phyloP scores from a whole-genome alignment of 1,284 basidiomycete genomes.

The Ustilago nuda region DNA sequence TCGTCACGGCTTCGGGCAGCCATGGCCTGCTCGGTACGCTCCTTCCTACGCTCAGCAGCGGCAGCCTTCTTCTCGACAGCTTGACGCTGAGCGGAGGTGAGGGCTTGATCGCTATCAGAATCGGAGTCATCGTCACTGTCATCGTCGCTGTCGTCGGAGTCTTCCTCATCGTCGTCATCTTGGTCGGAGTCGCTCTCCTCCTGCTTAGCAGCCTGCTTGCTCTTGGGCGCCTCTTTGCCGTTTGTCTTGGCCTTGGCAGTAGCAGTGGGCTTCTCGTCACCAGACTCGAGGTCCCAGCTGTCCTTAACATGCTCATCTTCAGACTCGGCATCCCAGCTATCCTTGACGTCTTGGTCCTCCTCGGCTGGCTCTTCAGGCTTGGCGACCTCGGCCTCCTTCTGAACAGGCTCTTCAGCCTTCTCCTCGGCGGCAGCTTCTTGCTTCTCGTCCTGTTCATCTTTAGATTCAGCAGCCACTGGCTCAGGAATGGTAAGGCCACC shows the following conservation, averaged over 20 bases:
- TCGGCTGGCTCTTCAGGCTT: slow-evolving; percentile 66
- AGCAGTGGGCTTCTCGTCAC: slow-evolving; percentile 71
- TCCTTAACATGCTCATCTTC: slow-evolving; percentile 69
- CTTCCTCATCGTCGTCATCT: slow-evolving; percentile 14
- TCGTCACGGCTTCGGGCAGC: slow-evolving; percentile 89
- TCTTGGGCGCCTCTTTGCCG: slow-evolving; percentile 19
- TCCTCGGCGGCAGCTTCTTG: slow-evolving; percentile 15
- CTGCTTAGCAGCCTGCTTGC: slow-evolving; percentile 15
- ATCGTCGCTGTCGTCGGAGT: slow-evolving; percentile 70
- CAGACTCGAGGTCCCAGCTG: slow-evolving; percentile 74
- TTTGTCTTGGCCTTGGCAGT: slow-evolving; percentile 27
- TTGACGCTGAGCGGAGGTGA: slow-evolving; percentile 72
- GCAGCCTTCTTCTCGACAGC: slow-evolving; percentile 84
- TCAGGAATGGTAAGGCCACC: slow-evolving; percentile 52
- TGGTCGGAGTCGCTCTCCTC: slow-evolving; percentile 18
- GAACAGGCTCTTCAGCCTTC: slow-evolving; percentile 50
- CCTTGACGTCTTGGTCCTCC: slow-evolving; percentile 54
- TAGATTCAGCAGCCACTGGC: slow-evolving; percentile 33
- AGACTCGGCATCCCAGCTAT: slow-evolving; percentile 43
- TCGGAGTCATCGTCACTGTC: slow-evolving; percentile 74
- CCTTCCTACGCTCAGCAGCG: slow-evolving; percentile 82
- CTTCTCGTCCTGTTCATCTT: slow-evolving; percentile 20
- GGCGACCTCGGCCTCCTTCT: slow-evolving; percentile 56
- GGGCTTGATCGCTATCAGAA: slow-evolving; percentile 64
- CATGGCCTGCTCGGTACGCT: slow-evolving; percentile 86